phyloP scores from a whole-genome alignment of 106 monocot genomes.

The Allium cepa region DNA sequence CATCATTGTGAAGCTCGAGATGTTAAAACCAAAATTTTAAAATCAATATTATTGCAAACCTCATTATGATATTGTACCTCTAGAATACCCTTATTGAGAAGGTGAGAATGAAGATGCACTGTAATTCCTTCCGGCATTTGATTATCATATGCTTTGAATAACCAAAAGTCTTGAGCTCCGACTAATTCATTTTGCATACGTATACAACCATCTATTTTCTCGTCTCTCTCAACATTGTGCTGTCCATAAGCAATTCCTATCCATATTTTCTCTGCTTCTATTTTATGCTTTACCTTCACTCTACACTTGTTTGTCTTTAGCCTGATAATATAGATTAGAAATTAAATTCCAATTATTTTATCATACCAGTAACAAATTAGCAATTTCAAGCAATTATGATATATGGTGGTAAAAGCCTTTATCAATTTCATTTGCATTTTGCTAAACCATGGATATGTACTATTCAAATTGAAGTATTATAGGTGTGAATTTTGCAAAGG shows the following conservation, averaged over 20 bases:
- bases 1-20: background rate
- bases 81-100: slow-evolving; percentile 15
- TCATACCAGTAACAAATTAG: too few species aligned
- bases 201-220: slow-evolving; percentile 9
- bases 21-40: background rate
- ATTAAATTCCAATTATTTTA: too few species aligned
- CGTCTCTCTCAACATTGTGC: slow-evolving; percentile 22
- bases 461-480: too few species aligned
- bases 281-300: slow-evolving; percentile 5
- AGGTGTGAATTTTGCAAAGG: too few species aligned
- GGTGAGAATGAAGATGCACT: slow-evolving; percentile 19
- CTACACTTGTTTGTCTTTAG: slow-evolving; percentile 3
- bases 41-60: background rate
- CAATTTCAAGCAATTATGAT: too few species aligned
- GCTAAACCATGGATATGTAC: too few species aligned
- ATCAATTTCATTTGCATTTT: too few species aligned
- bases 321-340: background rate
- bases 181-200: slow-evolving; percentile 25
- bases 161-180: slow-evolving; percentile 20
- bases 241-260: slow-evolving; percentile 21
- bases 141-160: slow-evolving; percentile 36
- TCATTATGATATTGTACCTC: slow-evolving; percentile 7
- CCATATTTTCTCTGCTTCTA: slow-evolving; percentile 9
- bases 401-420: too few species aligned
- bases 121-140: slow-evolving; percentile 8